Evolutionary conservation across 169 alveolate species (phyloP), one percentile per base, ranked within the genome.

Genomic region (Cryptosporidium ubiquitum): DNA sequence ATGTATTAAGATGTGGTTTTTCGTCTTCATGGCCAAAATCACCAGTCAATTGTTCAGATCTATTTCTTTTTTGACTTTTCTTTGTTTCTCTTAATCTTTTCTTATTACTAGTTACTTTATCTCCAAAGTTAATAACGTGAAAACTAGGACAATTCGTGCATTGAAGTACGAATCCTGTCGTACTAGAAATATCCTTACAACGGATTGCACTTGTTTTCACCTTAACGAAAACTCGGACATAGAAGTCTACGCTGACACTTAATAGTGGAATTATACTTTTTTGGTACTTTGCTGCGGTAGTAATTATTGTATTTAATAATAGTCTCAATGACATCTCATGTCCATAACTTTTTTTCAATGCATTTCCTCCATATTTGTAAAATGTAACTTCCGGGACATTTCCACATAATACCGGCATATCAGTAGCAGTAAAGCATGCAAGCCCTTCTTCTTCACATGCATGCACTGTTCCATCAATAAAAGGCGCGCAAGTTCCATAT

Each of bases 351-450:
- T 93, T 94, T 84, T 95, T 97, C 71, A 94, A 86, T 66, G 97
- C 96, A 37, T 95, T 91, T 23, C 98, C 97, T 55, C 98, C 98
- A 75, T 97, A 97, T 89, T 96, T 96, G 91, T 97, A 97, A 92
- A 96, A 97, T 18, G 98, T 94, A 6, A 96, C 97, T 55, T 96
- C 97, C 0, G 99, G 99, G 58, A 91, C 94, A 84, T 96, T 95
- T n/a, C 99, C 98, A 91, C 99, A 96, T 49, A 97, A 93, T 14
- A 97, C 96, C n/a, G 98, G 97, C 98, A 96, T 97, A 91, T 97
- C 99, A n/a, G 99, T 97, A 57, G 97, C 95, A 1, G 99, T 97
- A 57, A 97, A 94, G 71, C 97, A 93, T 39, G 96, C 92, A 68
- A 97, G 91, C 31, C 98, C 98, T 39, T 97, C 97, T 68, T 96